phyloP scores from a whole-genome alignment of 768 basidiomycete genomes.

The Gymnopilus junonius region DNA sequence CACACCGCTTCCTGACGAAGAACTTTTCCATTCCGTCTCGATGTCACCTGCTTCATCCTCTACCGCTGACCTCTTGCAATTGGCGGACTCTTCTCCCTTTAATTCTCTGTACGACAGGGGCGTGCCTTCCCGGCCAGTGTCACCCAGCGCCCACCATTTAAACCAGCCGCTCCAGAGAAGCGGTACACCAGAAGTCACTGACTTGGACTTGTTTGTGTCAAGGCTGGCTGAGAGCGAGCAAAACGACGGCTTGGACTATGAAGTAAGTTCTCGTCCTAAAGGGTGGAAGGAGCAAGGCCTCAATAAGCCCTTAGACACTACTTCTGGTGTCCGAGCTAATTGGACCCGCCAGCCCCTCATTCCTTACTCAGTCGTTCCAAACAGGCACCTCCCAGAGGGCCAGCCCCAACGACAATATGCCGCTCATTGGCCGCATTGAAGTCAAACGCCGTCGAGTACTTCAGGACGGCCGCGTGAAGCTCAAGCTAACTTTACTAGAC shows the following conservation, averaged over 20 bases:
- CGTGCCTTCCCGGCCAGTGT: constrained; percentile 3
- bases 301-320: constrained; percentile 48
- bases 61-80: constrained; percentile 16
- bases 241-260: constrained; percentile 63
- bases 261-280: constrained; percentile 51
- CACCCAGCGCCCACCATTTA: not conserved
- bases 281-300: constrained; percentile 19
- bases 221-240: constrained; percentile 49
- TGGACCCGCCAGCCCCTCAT: constrained; percentile 48
- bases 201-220: constrained; percentile 66
- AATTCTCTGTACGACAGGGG: constrained; percentile 13
- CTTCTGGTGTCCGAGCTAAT: constrained; percentile 64
- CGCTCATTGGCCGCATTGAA: constrained; percentile 51
- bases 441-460: constrained; percentile 62
- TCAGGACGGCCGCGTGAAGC: constrained; percentile 68
- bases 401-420: constrained; percentile 32
- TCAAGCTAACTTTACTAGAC: constrained; percentile 70
- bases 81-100: constrained; percentile 5
- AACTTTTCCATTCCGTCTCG: constrained; percentile 16
- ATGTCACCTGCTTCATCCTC: constrained; percentile 21
- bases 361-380: constrained; percentile 8
- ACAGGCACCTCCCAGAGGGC: constrained; percentile 12
- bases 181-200: constrained; percentile 49
- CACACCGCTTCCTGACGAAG: constrained; percentile 21
- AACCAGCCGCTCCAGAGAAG: constrained; percentile 4